Base-by-base conservation (phyloP, 192 early-diverging fungal genomes). In the Geranomyces variabilis region DNA sequence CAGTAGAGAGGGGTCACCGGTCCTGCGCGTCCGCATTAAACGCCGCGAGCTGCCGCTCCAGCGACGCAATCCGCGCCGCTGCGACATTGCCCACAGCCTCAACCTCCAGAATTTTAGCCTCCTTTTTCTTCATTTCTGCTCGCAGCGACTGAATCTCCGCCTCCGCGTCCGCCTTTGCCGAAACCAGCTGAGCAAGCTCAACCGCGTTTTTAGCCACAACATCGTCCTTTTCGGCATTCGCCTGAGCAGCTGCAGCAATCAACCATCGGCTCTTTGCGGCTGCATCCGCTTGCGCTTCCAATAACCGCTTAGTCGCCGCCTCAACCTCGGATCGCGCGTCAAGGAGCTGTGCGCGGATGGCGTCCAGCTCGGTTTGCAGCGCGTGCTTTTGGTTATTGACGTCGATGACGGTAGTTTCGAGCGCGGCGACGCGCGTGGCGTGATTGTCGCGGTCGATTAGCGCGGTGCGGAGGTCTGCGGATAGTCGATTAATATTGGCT, bases 301-400 rank as follows among this genome's bases (percentile, higher is more conserved):
- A 41, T 55, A 29, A 14, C 53, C 53, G 53, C 14, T 55, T 41
- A 10, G 36, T 41, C 36, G 53, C 14, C 5, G 53, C 21, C 28
- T 55, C 53, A 55, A 55, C 21, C 53, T 55, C 53, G 53, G 6
- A 3, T 55, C 53, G 53, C 22, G 53, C 53, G 22, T 55, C 28
- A 3, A 55, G 3, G 28, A 26, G 53, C 53, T 55, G 28, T 26
- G 28, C 53, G 21, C 28, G 21, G 14, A 21, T 55, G 22, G 3
- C 28, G 14, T 26, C 28, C 3, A 26, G 14, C 53, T 55, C 22
- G 21, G 21, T 29, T 55, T 55, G 21, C 53, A 29, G 14, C 53
- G 22, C 21, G 28, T 7, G 53, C 28, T 55, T 55, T 21, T 26
- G 21, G 7, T 7, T 55, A 55, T 29, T 55, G 3, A 8, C 28